These are phyloP conservation scores for Suillus bovinus DNA, from an alignment of 768 basidiomycete genomes.

Conservation along the genomic window DNA sequence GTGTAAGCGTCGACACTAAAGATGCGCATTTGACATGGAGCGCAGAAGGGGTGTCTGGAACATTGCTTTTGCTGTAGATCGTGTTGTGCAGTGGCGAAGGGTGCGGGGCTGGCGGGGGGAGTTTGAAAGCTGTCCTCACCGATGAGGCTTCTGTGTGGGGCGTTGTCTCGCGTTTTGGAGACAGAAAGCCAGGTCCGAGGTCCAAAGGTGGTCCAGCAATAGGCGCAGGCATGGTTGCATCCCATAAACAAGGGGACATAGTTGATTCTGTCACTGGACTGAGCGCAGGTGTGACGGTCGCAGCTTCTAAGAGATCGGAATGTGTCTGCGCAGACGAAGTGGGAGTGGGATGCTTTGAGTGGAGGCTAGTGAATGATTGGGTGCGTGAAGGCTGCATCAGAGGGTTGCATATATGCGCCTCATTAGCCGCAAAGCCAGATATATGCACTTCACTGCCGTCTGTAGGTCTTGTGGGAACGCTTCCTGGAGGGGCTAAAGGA, in stretches of 20 bases:
- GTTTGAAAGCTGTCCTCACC: not conserved
- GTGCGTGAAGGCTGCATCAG: not conserved
- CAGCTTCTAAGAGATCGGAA: not conserved
- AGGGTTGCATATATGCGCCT: not conserved
- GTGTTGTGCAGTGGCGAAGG: not conserved
- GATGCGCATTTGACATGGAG: not conserved
- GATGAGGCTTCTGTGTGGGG: not conserved
- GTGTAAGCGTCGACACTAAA: not conserved
- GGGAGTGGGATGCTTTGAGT: not conserved
- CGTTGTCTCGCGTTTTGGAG: not conserved
- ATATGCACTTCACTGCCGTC: not conserved
- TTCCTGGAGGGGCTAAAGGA: conserved; percentile 2
- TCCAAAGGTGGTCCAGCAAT: not conserved
- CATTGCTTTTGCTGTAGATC: not conserved
- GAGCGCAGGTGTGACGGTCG: not conserved
- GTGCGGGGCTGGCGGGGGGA: not conserved
- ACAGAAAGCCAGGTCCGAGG: not conserved
- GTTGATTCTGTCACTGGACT: not conserved
- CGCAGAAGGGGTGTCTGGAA: not conserved
- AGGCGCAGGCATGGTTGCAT: conserved; percentile 1
- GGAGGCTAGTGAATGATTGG: not conserved
- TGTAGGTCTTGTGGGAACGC: not conserved
- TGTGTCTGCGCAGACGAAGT: not conserved
- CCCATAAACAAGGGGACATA: not conserved
- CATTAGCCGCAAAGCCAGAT: not conserved